Base-by-base conservation (phyloP, 139 green algal species). In the Diplosphaera chodatii region DNA sequence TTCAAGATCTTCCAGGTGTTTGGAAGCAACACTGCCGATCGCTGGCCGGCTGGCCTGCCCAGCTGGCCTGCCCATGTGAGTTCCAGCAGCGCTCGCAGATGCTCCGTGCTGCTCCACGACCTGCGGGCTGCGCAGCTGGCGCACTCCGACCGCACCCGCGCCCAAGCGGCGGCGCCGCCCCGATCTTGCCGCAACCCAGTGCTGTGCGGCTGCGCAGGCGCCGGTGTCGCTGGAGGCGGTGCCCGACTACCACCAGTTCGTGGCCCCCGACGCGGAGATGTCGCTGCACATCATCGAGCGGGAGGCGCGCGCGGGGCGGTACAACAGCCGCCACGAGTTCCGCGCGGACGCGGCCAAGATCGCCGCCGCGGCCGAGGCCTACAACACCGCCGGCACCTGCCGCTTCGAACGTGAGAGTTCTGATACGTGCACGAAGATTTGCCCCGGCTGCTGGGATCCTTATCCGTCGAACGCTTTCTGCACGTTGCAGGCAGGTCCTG, bases 301-400 rank as follows among this genome's bases (percentile, higher is more conserved):
- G 20, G 82, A 85, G 75, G 72, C 82, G 62, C 74, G 69, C 20
- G 55, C 25, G 2, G 64, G 69, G 16, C 55, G 40, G 27, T 90
- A 91, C 64, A 55, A 56, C 18, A 71, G 33, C 6, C 27, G 63
- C 6, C 29, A 56, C 10, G 74, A 87, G 59, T 84, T 90, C 32
- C 65, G 66, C 55, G 69, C 63, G 0, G 79, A 90, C 55, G 32
- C 79, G 18, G 37, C 77, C 23, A 67, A 72, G 37, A 75, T 90
- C 20, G 68, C 74, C 25, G 70, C 67, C 23, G 85, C 85, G 18
- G 82, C 82, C 0, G 32, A 23, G 3, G 55, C 48, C 0, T 90
- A 90, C 75, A 86, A 90, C 80, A 72, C 70, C 1, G 69, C 32
- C 1, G 81, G 77, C n/a, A n/a, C n/a, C n/a, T n/a, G n/a, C n/a